Percentiles rank a stretch among this genome's conserved stretches.
These are phyloP conservation scores for Chaetomium sp. DNA, from an alignment of 2,329 filamentous ascomycete genomes.

Conservation along the genomic window DNA sequence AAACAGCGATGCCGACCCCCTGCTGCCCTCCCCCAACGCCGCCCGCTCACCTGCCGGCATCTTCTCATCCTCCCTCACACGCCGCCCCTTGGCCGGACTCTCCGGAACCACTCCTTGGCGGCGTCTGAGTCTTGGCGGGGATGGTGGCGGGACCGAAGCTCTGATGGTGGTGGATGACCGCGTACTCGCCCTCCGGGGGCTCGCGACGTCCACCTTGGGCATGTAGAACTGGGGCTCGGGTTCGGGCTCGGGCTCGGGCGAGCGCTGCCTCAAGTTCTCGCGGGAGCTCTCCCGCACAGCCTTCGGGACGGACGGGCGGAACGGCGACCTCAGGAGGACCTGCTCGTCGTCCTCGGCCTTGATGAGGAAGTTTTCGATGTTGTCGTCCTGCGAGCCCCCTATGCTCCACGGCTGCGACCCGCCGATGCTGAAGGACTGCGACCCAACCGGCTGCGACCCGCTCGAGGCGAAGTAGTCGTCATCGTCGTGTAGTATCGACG, in stretches of 20 bases:
- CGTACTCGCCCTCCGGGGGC: slow-evolving; percentile 32
- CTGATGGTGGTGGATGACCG: slow-evolving; percentile 24
- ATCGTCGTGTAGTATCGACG: slow-evolving; percentile 53
- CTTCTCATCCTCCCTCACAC: slow-evolving; percentile 14
- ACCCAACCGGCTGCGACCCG: slow-evolving; percentile 49
- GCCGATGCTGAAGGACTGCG: slow-evolving; percentile 37
- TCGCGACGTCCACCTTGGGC: slow-evolving; percentile 51
- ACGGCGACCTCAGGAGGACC: slow-evolving; percentile 57
- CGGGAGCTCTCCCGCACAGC: slow-evolving; percentile 40
- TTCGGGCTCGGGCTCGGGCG: slow-evolving; percentile 54
- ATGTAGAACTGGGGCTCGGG: slow-evolving; percentile 57
- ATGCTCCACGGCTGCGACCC: slow-evolving; percentile 46
- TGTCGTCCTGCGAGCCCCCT: slow-evolving; percentile 55
- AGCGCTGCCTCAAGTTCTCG: slow-evolving; percentile 40
- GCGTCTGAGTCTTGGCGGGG: slow-evolving; percentile 26
- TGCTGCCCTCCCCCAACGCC: slow-evolving; percentile 35
- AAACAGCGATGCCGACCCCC: slow-evolving; percentile 44
- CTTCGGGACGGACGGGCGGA: slow-evolving; percentile 54
- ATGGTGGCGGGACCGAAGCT: slow-evolving; percentile 20
- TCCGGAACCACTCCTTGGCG: slow-evolving; percentile 21
- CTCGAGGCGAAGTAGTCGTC: slow-evolving; percentile 46
- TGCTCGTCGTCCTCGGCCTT: slow-evolving; percentile 56
- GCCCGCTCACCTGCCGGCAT: slow-evolving; percentile 26
- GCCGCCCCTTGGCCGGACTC: slow-evolving; percentile 29
- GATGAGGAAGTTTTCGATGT: slow-evolving; percentile 56